Percentiles rank a stretch among this genome's conserved stretches.
These are phyloP conservation scores for Nyctanthes arbortristis DNA, from an alignment of 257 asterid species.

Conservation along the genomic window DNA sequence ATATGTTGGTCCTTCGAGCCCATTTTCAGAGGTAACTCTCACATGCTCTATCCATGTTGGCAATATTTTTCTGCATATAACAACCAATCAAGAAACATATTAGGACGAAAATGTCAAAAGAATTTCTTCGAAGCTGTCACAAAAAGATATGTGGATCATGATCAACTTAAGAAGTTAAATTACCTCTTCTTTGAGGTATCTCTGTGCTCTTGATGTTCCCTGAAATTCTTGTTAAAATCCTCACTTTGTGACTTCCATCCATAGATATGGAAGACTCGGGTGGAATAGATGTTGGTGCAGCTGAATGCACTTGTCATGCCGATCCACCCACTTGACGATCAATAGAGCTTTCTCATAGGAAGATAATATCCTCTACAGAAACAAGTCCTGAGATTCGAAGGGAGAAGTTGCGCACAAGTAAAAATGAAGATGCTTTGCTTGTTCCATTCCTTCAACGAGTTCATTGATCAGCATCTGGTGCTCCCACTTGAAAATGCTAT, in stretches of 20 bases:
- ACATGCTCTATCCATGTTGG: constrained; percentile 81
- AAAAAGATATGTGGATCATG: neutral
- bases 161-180: neutral
- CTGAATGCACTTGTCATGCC: constrained; percentile 29
- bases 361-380: constrained; percentile 63
- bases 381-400: constrained; percentile 44
- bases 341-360: constrained; percentile 72
- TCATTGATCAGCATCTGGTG: constrained; percentile 54
- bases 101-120: neutral
- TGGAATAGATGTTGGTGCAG: constrained; percentile 21
- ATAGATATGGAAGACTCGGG: constrained; percentile 51
- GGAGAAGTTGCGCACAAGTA: constrained; percentile 46
- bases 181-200: constrained; percentile 71
- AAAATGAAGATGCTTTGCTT: constrained; percentile 60
- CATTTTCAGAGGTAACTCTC: too few species aligned
- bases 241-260: constrained; percentile 59
- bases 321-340: constrained; percentile 59
- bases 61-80: constrained; percentile 60
- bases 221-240: constrained; percentile 32
- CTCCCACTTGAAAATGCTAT: constrained; percentile 43
- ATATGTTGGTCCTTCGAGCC: too few species aligned
- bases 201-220: constrained; percentile 37
- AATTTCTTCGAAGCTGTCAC: neutral
- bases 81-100: constrained; percentile 24
- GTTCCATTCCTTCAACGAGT: constrained; percentile 75